Base-by-base conservation (phyloP, 2,329 filamentous ascomycete genomes). In the Lachnellula cervina region DNA sequence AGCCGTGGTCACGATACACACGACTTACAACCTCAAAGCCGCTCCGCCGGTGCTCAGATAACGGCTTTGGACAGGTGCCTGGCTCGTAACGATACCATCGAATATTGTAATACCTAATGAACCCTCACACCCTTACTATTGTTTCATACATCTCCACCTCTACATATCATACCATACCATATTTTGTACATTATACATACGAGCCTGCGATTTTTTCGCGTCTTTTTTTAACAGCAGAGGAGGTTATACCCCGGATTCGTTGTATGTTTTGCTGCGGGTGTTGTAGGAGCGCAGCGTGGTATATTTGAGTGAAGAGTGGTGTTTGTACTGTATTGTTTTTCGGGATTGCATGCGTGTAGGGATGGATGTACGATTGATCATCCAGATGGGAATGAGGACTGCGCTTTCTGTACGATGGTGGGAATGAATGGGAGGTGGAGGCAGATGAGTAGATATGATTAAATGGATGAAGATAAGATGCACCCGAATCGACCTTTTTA, bases 41-140 rank as follows among this genome's bases (percentile, higher is more conserved):
- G 32, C 43, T 49, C 47, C 28, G 16, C 49, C 8, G 43, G 46
- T 23, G 43, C 42, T 48, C 43, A 51, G 48, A 55, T 51, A n/a
- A 62, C 55, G 57, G 58, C 62, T 62, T 59, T 58, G 64, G 63
- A 62, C 64, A 55, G 42, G 42, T 25, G 42, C 28, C 28, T 32
- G 9, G 28, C 28, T 32, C 28, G 28, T 32, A 32, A 13, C 28
- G 28, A 32, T 32, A 32, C 28, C 9, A 13, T 32, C 28, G 28
- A 32, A 32, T 32, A 32, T 32, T 32, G 28, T 32, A 32, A 32
- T 32, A 32, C 28, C 28, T 32, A 32, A 32, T 32, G 28, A 32
- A 32, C 28, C 28, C 28, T 32, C 28, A 32, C 28, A 32, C 9
- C 28, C 28, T 45, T 25, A 5, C 4, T 17, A n/a, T 35, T 17